Conservation (phyloP, 2,329 filamentous ascomycete species). For the Leptographium lundbergii region DNA sequence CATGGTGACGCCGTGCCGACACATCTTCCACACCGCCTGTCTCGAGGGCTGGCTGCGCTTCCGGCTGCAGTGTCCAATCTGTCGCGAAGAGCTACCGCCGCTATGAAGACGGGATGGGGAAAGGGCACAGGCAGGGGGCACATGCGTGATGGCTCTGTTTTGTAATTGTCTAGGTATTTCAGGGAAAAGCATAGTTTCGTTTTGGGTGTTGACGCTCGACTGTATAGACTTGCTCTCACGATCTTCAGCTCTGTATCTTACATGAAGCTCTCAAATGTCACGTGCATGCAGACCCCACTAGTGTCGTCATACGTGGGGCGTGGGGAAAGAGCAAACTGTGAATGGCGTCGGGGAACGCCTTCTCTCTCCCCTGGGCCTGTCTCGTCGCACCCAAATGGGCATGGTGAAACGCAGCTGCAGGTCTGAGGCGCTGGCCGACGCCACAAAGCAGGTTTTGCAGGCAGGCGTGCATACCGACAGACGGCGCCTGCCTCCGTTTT, state of each 20-base stretch:
- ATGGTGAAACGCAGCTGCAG: not conserved
- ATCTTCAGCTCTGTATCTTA: not conserved
- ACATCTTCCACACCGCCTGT: slow-evolving; percentile 88
- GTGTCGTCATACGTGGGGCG: not conserved
- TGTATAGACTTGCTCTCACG: not conserved
- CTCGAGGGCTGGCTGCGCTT: slow-evolving; percentile 95
- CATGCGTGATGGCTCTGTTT: too few species aligned
- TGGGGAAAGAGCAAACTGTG: not conserved
- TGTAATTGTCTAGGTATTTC: too few species aligned
- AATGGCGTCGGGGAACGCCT: not conserved
- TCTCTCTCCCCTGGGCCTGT: not conserved
- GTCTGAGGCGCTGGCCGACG: too few species aligned
- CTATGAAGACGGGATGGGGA: slow-evolving; percentile 34
- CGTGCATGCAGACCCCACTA: not conserved
- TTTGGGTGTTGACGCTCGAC: not conserved
- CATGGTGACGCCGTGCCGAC: slow-evolving; percentile 94
- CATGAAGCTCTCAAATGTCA: not conserved
- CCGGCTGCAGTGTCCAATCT: slow-evolving; percentile 87
- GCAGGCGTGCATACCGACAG: not conserved
- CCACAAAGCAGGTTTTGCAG: not conserved
- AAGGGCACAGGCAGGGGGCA: too few species aligned
- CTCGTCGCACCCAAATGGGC: not conserved
- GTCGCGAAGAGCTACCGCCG: slow-evolving; percentile 77
- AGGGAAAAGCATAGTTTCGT: not conserved
- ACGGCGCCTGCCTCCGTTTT: not conserved